Evolutionary conservation across 371 early-diverging fungal genomes (phyloP), one percentile per base, ranked within the genome.

Genomic region (Chytridium lagenaria): DNA sequence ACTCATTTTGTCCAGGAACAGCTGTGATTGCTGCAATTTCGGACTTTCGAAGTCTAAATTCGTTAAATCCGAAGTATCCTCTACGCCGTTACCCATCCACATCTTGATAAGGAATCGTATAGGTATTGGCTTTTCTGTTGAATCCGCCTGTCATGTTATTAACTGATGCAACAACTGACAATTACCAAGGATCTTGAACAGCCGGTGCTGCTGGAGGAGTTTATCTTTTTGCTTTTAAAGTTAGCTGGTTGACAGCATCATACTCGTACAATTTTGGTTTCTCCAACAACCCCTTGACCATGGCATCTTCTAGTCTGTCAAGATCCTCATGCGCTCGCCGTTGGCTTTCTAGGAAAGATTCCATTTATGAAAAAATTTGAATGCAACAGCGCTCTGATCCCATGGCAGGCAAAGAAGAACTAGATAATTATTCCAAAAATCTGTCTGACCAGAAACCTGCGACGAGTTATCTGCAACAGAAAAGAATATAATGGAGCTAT

Each of bases 301-400:
- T 88, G 12, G 93, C 94, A 73, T 93, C 89, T 77, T 97, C 97
- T 31, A 96, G 78, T 52, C 94, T 92, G 80, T 98, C 98, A 59
- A 94, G 85, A 75, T 94, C 95, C 87, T 98, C 97, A 80, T 95
- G 93, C n/a, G 89, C 86, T 77, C 82, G 81, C 65, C 95, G 87
- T 81, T 93, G 93, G 72, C 83, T 85, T 71, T 94, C 94, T 26
- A 93, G 79, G 19, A 12, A 44, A 12, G 44, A 44, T 12, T 44
- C 44, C 44, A 44, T 44, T 19, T 12, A 12, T 19, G 44, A 44
- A 44, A 44, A 44, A n/a, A n/a, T n/a, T n/a, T n/a, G n/a, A n/a
- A n/a, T n/a, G n/a, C n/a, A n/a, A n/a, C n/a, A n/a, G n/a, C n/a
- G n/a, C n/a, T n/a, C n/a, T n/a, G n/a, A n/a, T n/a, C n/a, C n/a